Conservation (phyloP, 192 early-diverging fungal genomes). For the Coemansia sp. region DNA sequence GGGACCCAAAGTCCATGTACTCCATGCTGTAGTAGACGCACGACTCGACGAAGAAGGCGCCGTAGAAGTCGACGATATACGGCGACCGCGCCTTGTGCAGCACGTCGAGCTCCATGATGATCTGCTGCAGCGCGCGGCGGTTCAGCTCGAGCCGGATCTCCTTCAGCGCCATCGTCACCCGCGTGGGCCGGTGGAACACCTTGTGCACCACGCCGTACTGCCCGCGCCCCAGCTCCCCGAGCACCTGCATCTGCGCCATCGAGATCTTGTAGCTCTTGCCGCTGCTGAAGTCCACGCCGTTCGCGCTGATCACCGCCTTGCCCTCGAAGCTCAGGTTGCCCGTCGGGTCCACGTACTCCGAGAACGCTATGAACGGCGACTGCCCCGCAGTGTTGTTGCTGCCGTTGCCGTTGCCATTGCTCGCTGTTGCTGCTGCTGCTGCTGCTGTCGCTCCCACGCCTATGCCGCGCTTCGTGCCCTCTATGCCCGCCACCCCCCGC, state of each 20-base stretch:
- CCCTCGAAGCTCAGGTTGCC: constrained; percentile 90
- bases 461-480: too few relatives aligned
- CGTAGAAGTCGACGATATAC: constrained; percentile 98
- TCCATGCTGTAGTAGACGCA: constrained; percentile 98
- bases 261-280: constrained; percentile 86
- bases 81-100: constrained; percentile 83
- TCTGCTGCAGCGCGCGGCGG: constrained; percentile 84
- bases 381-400: background rate
- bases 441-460: background rate
- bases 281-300: constrained; percentile 89
- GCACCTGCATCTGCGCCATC: constrained; percentile 76
- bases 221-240: constrained; percentile 83
- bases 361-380: constrained; percentile 28
- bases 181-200: constrained; percentile 83
- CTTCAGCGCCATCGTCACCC: constrained; percentile 88
- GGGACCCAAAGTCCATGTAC: constrained; percentile 95
- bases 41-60: constrained; percentile 94
- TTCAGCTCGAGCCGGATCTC: constrained; percentile 93
- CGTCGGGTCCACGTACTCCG: constrained; percentile 45
- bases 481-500: too few relatives aligned
- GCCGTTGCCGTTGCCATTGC: background rate
- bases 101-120: constrained; percentile 94
- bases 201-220: constrained; percentile 94
- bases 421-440: background rate
- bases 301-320: constrained; percentile 86